phyloP scores from a whole-genome alignment of 2,329 filamentous ascomycete species.

The Colletotrichum limetticola region DNA sequence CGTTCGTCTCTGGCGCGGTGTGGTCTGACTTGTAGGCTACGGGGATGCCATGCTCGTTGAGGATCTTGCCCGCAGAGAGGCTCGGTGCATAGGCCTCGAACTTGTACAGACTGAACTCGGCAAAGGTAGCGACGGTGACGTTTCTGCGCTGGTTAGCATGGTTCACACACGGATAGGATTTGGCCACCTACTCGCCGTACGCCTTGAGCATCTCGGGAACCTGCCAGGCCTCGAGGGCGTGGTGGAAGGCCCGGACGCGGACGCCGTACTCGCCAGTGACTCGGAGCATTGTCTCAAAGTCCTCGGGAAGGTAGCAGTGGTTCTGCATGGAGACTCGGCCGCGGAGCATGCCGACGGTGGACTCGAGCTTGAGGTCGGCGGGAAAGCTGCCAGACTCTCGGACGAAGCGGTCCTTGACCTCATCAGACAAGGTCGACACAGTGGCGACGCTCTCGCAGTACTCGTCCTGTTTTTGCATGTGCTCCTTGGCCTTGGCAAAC shows the following conservation, averaged over 20 bases:
- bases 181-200: conserved; percentile 41
- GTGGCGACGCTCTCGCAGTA: conserved; percentile 40
- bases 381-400: conserved; percentile 39
- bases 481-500: conserved; percentile 47
- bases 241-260: conserved; percentile 52
- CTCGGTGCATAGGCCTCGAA: conserved; percentile 53
- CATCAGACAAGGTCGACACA: conserved; percentile 35
- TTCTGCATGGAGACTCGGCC: conserved; percentile 54
- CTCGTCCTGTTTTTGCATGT: conserved; percentile 49
- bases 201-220: conserved; percentile 52
- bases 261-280: conserved; percentile 56
- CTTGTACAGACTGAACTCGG: conserved; percentile 54
- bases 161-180: neutral
- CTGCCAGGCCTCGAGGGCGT: conserved; percentile 52
- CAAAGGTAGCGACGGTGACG: conserved; percentile 55
- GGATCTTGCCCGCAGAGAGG: conserved; percentile 51
- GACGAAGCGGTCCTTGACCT: conserved; percentile 37
- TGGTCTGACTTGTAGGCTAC: conserved; percentile 58
- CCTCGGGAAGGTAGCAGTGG: conserved; percentile 57
- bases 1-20: conserved; percentile 44
- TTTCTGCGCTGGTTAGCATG: conserved; percentile 40
- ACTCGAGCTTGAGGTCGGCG: conserved; percentile 51
- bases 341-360: conserved; percentile 51
- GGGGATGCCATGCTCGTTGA: conserved; percentile 51
- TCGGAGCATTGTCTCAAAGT: conserved; percentile 54